These are phyloP conservation scores for Blyttiomyces sp. DNA, from an alignment of 371 early-diverging fungal genomes.

Conservation along the genomic window DNA sequence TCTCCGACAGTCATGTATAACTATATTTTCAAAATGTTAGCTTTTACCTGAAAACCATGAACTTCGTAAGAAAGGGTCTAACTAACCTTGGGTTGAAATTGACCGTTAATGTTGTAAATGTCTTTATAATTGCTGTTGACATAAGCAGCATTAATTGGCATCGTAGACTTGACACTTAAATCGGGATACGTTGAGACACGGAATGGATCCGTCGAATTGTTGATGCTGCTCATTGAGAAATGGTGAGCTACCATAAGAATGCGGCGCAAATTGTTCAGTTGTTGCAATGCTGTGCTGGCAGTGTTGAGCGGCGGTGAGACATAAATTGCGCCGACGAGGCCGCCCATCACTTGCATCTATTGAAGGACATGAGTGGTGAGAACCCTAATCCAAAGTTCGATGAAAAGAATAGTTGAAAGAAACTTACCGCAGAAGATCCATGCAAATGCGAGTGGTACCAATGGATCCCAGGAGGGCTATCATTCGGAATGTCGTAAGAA, in stretches of 20 bases:
- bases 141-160: background rate
- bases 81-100: background rate
- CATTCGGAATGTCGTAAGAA: background rate
- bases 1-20: background rate
- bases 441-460: conserved; percentile 1
- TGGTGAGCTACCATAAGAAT: background rate
- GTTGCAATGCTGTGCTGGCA: background rate
- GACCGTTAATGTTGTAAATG: background rate
- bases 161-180: background rate
- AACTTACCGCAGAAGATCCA: background rate
- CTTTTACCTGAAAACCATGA: background rate
- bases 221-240: background rate
- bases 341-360: conserved; percentile 1
- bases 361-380: too few relatives aligned
- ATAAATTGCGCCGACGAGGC: background rate
- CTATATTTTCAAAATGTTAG: background rate
- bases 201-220: background rate
- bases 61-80: background rate
- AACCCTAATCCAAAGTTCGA: too few relatives aligned
- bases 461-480: background rate
- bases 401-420: background rate
- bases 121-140: background rate
- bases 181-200: background rate
- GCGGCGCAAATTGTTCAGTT: background rate
- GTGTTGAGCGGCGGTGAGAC: background rate